Conservation (phyloP, 2,329 filamentous ascomycete genomes). For the Ophiostoma triangulosporum region DNA sequence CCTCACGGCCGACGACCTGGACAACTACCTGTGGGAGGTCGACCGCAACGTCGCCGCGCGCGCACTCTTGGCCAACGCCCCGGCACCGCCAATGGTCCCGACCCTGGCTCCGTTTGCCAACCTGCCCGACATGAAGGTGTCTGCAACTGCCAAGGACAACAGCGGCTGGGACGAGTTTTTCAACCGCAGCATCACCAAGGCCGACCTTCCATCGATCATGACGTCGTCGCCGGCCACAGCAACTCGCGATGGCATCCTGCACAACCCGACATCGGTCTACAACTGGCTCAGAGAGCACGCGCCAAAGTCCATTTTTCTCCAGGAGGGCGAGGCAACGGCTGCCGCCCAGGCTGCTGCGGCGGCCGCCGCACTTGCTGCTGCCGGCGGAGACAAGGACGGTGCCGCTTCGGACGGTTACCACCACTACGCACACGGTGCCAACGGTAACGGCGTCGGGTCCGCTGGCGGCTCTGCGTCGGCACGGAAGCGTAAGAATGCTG, state of each 20-base stretch:
- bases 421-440: conserved; percentile 9
- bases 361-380: conserved; percentile 16
- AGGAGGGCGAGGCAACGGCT: conserved; percentile 48
- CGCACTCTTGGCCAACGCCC: conserved; percentile 20
- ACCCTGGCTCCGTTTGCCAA: conserved; percentile 37
- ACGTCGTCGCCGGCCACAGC: conserved; percentile 22
- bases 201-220: conserved; percentile 21
- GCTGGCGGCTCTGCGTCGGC: neutral
- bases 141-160: neutral
- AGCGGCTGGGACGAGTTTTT: conserved; percentile 23
- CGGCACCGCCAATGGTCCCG: conserved; percentile 25
- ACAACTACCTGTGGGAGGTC: conserved; percentile 57
- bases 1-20: conserved; percentile 55
- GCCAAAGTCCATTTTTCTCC: conserved; percentile 63
- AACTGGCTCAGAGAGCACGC: conserved; percentile 86
- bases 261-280: conserved; percentile 83
- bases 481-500: conserved; percentile 7
- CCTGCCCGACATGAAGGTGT: conserved; percentile 18
- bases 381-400: conserved; percentile 26
- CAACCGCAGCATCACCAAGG: conserved; percentile 23
- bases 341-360: neutral
- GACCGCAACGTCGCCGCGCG: conserved; percentile 38
- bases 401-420: conserved; percentile 17
- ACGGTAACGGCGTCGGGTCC: conserved; percentile 5
- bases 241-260: conserved; percentile 40